phyloP scores from a whole-genome alignment of 768 basidiomycete species.

The Rhodosporidiobolus sp. region DNA sequence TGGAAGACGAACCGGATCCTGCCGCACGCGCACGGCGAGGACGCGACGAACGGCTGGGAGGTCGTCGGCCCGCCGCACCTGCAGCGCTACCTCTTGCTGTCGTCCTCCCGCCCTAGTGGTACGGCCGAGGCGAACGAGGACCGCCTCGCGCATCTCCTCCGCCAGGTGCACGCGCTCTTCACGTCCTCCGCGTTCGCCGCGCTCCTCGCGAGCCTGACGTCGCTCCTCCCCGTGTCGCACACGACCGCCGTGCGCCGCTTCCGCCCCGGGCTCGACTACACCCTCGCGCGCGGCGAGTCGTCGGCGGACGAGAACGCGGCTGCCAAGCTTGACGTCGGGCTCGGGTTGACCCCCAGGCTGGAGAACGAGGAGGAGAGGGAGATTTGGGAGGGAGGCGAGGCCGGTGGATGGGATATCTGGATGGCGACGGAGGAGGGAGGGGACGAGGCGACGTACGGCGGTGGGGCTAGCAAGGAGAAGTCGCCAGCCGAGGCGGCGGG shows the following conservation, averaged over 20 bases:
- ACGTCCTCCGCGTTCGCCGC: slow-evolving; percentile 39
- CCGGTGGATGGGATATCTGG: slow-evolving; percentile 98
- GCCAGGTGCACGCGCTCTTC: slow-evolving; percentile 28
- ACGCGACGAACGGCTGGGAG: slow-evolving; percentile 59
- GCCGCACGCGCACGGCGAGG: slow-evolving; percentile 62
- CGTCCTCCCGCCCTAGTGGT: neutral
- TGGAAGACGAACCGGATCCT: slow-evolving; percentile 56
- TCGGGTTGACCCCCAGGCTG: slow-evolving; percentile 60
- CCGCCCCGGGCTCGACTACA: slow-evolving; percentile 89
- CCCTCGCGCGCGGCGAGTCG: slow-evolving; percentile 78
- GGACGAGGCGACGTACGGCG: slow-evolving; percentile 89
- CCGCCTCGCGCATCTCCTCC: slow-evolving; percentile 28
- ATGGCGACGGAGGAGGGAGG: slow-evolving; percentile 92
- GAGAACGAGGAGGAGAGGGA: slow-evolving; percentile 54
- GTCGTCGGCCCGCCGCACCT: slow-evolving; percentile 88
- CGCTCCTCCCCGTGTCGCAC: slow-evolving; percentile 23
- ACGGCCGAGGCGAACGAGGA: neutral
- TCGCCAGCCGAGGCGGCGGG: slow-evolving; percentile 8
- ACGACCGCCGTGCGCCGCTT: slow-evolving; percentile 66
- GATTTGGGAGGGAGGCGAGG: slow-evolving; percentile 66
- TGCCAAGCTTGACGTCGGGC: slow-evolving; percentile 75
- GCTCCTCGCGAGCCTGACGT: slow-evolving; percentile 32
- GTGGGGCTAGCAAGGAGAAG: slow-evolving; percentile 52
- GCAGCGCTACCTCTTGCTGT: slow-evolving; percentile 81
- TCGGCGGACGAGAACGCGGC: slow-evolving; percentile 55